Conservation (phyloP, 2,329 filamentous ascomycete genomes). For the Myriosclerotinia scirpicola region DNA sequence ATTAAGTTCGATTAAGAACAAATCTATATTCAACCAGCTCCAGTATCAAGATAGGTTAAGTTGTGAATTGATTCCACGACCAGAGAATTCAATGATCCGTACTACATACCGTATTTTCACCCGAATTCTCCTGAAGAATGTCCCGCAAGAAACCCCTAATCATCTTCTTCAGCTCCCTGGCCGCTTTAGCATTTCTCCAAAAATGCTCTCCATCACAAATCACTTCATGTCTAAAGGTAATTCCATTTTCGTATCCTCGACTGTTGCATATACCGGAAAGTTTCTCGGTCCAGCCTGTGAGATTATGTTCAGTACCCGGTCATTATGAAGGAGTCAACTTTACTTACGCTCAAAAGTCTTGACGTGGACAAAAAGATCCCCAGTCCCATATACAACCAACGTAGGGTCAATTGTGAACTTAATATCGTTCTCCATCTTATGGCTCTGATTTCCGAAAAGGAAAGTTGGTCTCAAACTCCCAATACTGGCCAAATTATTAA, state of each 20-base stretch:
- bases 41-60: no score
- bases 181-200: constrained; percentile 10
- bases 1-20: no score
- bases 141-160: neutral
- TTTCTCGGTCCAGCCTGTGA: constrained; percentile 19
- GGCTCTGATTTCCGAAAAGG: constrained; percentile 34
- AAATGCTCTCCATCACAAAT: constrained; percentile 19
- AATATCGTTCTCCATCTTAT: constrained; percentile 44
- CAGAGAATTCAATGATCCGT: no score
- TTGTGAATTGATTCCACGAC: no score
- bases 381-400: constrained; percentile 71
- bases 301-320: neutral
- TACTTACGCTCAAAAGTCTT: constrained; percentile 54
- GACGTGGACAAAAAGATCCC: constrained; percentile 70
- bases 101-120: no score
- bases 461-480: constrained; percentile 30
- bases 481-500: constrained; percentile 63
- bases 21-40: no score
- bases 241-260: neutral
- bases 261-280: neutral
- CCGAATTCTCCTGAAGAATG: neutral
- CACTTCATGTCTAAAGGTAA: constrained; percentile 5
- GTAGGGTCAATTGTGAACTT: constrained; percentile 61
- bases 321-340: neutral
- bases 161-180: neutral